These are phyloP conservation scores for Leucocoprinus leucothites DNA, from an alignment of 768 basidiomycete species.

Conservation along the genomic window DNA sequence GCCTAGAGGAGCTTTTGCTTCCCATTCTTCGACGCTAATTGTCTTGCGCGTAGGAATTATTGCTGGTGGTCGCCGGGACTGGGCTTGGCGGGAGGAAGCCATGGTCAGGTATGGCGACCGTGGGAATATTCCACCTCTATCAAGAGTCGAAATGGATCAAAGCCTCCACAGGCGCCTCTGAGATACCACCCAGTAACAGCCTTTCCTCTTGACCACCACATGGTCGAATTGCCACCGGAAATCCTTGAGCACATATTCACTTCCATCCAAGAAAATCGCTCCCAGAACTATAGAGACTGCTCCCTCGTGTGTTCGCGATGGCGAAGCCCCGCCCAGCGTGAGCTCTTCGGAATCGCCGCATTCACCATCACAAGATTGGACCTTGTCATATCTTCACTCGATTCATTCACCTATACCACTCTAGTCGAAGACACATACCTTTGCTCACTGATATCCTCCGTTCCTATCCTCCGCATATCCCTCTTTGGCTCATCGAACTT, in stretches of 20 bases:
- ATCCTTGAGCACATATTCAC: not conserved
- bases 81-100: not conserved
- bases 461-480: not conserved
- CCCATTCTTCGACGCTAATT: constrained; percentile 89
- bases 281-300: not conserved
- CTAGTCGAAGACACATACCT: not conserved
- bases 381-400: not conserved
- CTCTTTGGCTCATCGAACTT: not conserved
- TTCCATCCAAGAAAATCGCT: not conserved
- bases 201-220: not conserved
- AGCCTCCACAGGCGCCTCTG: too few relatives aligned
- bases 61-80: constrained; percentile 7
- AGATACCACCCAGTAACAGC: too few relatives aligned
- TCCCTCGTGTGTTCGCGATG: not conserved
- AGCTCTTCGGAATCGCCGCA: not conserved
- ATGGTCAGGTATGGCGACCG: constrained; percentile 1
- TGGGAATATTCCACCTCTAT: not conserved
- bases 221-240: not conserved
- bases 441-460: not conserved
- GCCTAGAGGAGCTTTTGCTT: constrained; percentile 71
- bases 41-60: constrained; percentile 16
- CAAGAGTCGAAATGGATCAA: not conserved
- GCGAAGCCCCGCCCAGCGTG: not conserved
- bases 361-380: not conserved
- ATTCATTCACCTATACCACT: not conserved